These are phyloP conservation scores for Xylariaceae sp. DNA, from an alignment of 2,329 filamentous ascomycete genomes.

Conservation along the genomic window DNA sequence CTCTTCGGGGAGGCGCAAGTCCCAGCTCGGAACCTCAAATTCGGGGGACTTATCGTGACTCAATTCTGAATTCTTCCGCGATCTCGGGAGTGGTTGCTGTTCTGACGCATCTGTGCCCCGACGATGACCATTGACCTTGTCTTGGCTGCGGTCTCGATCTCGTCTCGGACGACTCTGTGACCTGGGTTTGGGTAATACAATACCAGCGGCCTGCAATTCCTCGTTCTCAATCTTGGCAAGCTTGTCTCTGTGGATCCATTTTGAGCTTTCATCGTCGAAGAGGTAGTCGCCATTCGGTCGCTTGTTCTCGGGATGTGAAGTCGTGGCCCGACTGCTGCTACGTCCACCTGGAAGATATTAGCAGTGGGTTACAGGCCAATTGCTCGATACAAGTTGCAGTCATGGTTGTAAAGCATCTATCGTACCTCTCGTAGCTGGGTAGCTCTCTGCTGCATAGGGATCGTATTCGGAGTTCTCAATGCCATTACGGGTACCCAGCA, in stretches of 20 bases:
- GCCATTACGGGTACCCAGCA: conserved; percentile 16
- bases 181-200: conserved; percentile 53
- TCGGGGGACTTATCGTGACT: conserved; percentile 36
- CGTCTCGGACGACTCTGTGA: conserved; percentile 45
- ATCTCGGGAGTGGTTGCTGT: conserved; percentile 24
- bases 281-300: conserved; percentile 27
- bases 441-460: conserved; percentile 18
- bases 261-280: conserved; percentile 54
- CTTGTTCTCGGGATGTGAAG: conserved; percentile 19
- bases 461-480: conserved; percentile 19
- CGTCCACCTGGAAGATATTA: conserved; percentile 1
- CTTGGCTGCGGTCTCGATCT: conserved; percentile 42
- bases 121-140: conserved; percentile 29
- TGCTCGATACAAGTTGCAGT: too few species aligned
- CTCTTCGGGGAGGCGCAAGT: conserved; percentile 74
- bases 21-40: conserved; percentile 53
- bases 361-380: not conserved
- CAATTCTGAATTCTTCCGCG: conserved; percentile 43
- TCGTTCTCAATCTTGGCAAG: conserved; percentile 75
- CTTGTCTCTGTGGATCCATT: conserved; percentile 86
- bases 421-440: conserved; percentile 23
- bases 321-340: conserved; percentile 14
- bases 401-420: not conserved
- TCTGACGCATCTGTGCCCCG: conserved; percentile 29
- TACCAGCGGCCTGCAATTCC: conserved; percentile 75